phyloP scores from a whole-genome alignment of 768 basidiomycete genomes.

The Pulveroboletus sp. region DNA sequence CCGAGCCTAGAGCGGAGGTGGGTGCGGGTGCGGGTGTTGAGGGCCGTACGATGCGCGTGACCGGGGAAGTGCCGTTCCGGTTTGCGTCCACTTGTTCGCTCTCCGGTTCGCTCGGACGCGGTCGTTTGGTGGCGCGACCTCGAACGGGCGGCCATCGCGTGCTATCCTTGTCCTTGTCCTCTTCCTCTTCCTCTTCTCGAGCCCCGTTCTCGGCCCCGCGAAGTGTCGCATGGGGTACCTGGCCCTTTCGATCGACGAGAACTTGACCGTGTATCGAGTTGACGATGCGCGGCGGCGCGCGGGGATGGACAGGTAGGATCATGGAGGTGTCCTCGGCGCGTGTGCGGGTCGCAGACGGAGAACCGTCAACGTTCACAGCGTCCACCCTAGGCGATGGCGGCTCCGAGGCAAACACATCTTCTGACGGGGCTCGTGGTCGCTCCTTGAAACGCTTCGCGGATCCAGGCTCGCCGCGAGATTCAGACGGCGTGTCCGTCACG shows the following conservation, averaged over 20 bases:
- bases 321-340: not conserved
- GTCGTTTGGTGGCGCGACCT: not conserved
- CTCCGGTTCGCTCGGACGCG: not conserved
- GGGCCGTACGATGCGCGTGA: not conserved
- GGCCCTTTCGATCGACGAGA: conserved; percentile 18
- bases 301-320: not conserved
- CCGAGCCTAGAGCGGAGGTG: not conserved
- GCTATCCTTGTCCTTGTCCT: not conserved
- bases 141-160: conserved; percentile 17
- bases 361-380: not conserved
- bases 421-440: conserved; percentile 9
- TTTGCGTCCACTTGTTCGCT: not conserved
- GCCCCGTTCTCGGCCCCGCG: not conserved
- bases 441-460: conserved; percentile 8
- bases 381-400: conserved; percentile 11
- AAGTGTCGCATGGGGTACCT: conserved; percentile 7
- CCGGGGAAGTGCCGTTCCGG: not conserved
- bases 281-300: conserved; percentile 23
- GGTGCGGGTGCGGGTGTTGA: not conserved
- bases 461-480: not conserved
- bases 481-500: not conserved
- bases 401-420: conserved; percentile 14
- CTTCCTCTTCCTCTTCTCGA: not conserved
- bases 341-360: not conserved
- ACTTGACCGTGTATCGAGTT: conserved; percentile 15